These are phyloP conservation scores for Adansonia gregorii DNA, from an alignment of 441 rosid species.

Conservation along the genomic window DNA sequence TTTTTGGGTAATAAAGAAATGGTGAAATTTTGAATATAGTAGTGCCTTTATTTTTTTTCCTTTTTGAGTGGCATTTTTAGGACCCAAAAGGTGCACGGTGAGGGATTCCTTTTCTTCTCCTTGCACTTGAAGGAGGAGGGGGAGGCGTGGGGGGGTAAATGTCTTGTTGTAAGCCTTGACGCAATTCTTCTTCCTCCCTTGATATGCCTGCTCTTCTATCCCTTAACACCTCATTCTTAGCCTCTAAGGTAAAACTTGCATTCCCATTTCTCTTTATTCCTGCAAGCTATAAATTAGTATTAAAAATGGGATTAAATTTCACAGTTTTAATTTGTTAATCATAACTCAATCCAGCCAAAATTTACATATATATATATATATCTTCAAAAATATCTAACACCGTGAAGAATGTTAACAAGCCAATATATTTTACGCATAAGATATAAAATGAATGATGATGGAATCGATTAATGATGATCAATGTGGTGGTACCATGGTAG, in stretches of 20 bases:
- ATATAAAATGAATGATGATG: conserved; percentile 14
- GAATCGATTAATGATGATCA: conserved; percentile 24
- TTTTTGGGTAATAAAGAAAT: conserved; percentile 2
- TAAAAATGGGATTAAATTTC: conserved; percentile 11
- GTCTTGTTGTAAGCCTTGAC: conserved; percentile 50
- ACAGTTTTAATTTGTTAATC: not conserved
- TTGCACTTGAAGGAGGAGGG: conserved; percentile 52
- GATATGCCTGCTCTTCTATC: conserved; percentile 48
- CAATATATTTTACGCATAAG: not conserved
- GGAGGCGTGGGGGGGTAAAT: conserved; percentile 50
- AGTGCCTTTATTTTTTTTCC: not conserved
- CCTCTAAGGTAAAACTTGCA: conserved; percentile 57
- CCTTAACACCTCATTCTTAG: conserved; percentile 43
- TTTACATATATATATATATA: not conserved
- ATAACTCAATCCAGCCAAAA: not conserved
- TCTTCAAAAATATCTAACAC: not conserved
- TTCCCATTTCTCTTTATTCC: conserved; percentile 61
- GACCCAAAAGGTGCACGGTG: conserved; percentile 69
- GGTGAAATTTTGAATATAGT: not conserved
- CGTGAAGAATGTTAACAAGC: conserved; percentile 2
- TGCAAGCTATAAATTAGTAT: conserved; percentile 42
- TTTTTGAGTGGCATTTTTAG: conserved; percentile 25
- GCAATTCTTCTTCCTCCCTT: conserved; percentile 50
- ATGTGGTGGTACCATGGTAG: conserved; percentile 17
- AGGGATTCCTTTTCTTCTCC: conserved; percentile 74